These are phyloP conservation scores for Geotrichum candidum DNA, from an alignment of 1,139 yeast species.

Conservation along the genomic window DNA sequence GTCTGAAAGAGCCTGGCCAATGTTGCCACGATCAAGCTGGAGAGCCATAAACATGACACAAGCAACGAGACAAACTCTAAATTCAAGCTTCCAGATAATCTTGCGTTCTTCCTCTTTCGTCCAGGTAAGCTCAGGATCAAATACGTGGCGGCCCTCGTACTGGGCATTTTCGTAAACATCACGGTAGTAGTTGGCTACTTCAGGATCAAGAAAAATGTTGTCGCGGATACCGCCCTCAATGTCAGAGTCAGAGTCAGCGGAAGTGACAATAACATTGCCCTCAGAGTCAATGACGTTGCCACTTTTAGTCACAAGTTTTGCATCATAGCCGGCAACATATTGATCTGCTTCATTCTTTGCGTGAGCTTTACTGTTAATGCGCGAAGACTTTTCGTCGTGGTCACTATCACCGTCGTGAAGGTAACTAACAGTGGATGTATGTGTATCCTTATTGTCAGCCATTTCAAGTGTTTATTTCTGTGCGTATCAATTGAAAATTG, in stretches of 20 bases:
- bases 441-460: background rate
- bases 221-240: background rate
- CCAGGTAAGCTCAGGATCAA: slow-evolving; percentile 47
- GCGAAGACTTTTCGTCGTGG: background rate
- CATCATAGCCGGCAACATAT: slow-evolving; percentile 2
- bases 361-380: background rate
- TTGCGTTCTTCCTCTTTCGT: slow-evolving; percentile 40
- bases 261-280: slow-evolving; percentile 24
- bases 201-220: slow-evolving; percentile 17
- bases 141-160: slow-evolving; percentile 43
- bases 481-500: background rate
- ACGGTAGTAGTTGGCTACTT: slow-evolving; percentile 39
- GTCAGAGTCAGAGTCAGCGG: slow-evolving; percentile 25
- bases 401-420: background rate
- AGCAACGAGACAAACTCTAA: slow-evolving; percentile 39
- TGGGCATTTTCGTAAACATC: slow-evolving; percentile 38
- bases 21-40: slow-evolving; percentile 47
- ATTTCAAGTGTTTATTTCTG: background rate
- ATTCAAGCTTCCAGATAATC: slow-evolving; percentile 41
- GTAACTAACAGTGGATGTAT: background rate
- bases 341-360: background rate
- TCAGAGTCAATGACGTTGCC: slow-evolving; percentile 22
- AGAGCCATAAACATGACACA: slow-evolving; percentile 42
- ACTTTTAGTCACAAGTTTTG: slow-evolving; percentile 21
- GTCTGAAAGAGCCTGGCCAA: slow-evolving; percentile 47